phyloP scores from a whole-genome alignment of 164 flowering plant species.

The Macadamia integrifolia region DNA sequence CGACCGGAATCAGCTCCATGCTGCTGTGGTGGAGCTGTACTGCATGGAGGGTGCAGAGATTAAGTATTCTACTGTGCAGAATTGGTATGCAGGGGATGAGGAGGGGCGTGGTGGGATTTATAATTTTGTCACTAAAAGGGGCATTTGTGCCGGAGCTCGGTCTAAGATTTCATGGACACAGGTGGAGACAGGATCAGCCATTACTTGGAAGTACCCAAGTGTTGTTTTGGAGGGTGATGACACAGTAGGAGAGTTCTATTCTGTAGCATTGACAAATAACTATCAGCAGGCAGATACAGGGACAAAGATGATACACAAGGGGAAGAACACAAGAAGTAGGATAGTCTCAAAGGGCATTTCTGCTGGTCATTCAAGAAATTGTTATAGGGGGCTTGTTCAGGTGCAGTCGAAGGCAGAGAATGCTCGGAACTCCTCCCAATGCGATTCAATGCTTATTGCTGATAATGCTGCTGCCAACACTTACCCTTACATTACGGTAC shows the following conservation, averaged over 20 bases:
- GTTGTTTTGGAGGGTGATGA: constrained; percentile 90
- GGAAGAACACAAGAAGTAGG: constrained; percentile 86
- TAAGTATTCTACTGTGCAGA: constrained; percentile 93
- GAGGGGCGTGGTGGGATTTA: constrained; percentile 88
- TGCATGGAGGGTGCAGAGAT: constrained; percentile 82
- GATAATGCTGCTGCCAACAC: constrained; percentile 91
- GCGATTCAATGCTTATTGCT: constrained; percentile 98
- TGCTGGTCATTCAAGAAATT: constrained; percentile 79
- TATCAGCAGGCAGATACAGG: constrained; percentile 97
- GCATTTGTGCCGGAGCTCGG: constrained; percentile 68
- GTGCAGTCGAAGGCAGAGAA: constrained; percentile 76
- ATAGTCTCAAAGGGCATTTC: constrained; percentile 95
- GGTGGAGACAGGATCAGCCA: constrained; percentile 97
- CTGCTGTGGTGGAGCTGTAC: constrained; percentile 94
- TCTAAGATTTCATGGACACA: constrained; percentile 99
- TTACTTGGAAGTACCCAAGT: constrained; percentile 99
- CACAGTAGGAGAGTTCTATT: constrained; percentile 89
- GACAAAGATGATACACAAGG: constrained; percentile 96
- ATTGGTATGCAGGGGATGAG: constrained; percentile 96
- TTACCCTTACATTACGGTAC: constrained; percentile 92
- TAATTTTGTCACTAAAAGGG: constrained; percentile 94
- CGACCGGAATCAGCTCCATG: constrained; percentile 89
- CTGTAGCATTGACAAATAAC: constrained; percentile 92
- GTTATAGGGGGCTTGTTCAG: constrained; percentile 92
- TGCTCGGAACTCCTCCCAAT: constrained; percentile 80